phyloP scores from a whole-genome alignment of 176 grass and related monocot genomes.

The Oryza glumipatula region DNA sequence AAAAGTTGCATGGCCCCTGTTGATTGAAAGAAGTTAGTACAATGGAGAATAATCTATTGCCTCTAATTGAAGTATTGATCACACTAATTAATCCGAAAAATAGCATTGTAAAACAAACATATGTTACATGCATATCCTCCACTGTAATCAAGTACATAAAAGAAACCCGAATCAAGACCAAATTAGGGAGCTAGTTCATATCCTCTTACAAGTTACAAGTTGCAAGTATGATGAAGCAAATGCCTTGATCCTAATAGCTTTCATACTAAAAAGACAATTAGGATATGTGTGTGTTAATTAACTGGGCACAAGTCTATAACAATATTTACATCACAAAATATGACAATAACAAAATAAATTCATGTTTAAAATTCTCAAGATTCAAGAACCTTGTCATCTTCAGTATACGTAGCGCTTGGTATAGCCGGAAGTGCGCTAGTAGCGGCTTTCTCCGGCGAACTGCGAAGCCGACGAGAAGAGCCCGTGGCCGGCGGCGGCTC shows the following conservation, averaged over 20 bases:
- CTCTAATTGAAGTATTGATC: no score
- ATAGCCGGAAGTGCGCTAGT: neutral
- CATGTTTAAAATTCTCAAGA: neutral
- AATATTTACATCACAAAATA: neutral
- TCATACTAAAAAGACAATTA: neutral
- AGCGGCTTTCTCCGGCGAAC: slow-evolving; percentile 17
- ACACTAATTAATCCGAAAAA: no score
- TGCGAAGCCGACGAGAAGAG: slow-evolving; percentile 28
- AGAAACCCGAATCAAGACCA: no score
- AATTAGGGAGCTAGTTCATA: no score
- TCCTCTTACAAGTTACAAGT: no score
- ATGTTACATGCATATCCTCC: no score
- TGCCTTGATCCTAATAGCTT: neutral
- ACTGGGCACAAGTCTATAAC: neutral
- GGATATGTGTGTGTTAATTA: neutral
- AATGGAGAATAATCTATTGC: no score
- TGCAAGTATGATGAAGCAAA: neutral
- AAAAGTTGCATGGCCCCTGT: no score
- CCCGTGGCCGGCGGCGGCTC: neutral
- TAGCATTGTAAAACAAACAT: neutral
- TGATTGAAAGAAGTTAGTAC: no score
- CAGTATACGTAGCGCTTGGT: neutral
- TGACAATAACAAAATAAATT: neutral
- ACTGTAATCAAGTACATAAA: neutral
- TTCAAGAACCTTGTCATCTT: slow-evolving; percentile 6